Percentiles rank a stretch among this genome's conserved stretches.
phyloP scores from a whole-genome alignment of 805 yeast genomes.

The Zygotorulaspora chibaensis region DNA sequence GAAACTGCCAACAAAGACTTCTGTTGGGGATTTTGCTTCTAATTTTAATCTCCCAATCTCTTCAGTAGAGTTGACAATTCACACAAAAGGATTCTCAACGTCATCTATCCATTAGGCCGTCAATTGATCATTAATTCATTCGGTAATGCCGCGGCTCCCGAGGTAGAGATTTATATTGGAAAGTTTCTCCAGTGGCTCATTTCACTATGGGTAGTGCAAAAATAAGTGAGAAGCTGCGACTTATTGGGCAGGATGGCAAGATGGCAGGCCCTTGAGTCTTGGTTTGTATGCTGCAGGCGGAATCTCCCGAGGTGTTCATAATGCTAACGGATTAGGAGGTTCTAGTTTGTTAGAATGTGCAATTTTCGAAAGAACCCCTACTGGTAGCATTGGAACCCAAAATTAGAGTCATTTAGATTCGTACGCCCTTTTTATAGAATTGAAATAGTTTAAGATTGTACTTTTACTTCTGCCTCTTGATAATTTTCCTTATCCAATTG shows the following conservation, averaged over 20 bases:
- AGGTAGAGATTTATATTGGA: slow-evolving; percentile 43
- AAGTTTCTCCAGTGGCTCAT: slow-evolving; percentile 59
- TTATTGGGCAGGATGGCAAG: slow-evolving; percentile 36
- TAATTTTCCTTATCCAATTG: too few species aligned
- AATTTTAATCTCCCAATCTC: slow-evolving; percentile 22
- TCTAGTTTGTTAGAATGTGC: slow-evolving; percentile 56
- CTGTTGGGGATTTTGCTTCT: slow-evolving; percentile 32
- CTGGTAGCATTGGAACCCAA: slow-evolving; percentile 30
- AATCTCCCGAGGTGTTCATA: slow-evolving; percentile 66
- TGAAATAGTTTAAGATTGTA: too few species aligned
- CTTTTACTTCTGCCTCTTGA: too few species aligned
- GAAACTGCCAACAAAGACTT: slow-evolving; percentile 33
- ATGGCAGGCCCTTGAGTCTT: slow-evolving; percentile 34
- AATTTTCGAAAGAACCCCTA: slow-evolving; percentile 54
- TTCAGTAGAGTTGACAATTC: slow-evolving; percentile 24
- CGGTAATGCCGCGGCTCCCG: slow-evolving; percentile 21
- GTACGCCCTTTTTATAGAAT: too few species aligned
- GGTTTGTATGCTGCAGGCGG: slow-evolving; percentile 65
- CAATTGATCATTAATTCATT: slow-evolving; percentile 33
- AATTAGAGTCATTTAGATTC: not conserved
- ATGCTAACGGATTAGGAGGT: slow-evolving; percentile 57
- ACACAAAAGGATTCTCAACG: slow-evolving; percentile 24
- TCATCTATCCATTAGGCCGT: slow-evolving; percentile 33
- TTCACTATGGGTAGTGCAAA: slow-evolving; percentile 67
- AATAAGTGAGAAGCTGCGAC: slow-evolving; percentile 46